phyloP scores from a whole-genome alignment of 306 rosid species.

The Quercus bicolor region DNA sequence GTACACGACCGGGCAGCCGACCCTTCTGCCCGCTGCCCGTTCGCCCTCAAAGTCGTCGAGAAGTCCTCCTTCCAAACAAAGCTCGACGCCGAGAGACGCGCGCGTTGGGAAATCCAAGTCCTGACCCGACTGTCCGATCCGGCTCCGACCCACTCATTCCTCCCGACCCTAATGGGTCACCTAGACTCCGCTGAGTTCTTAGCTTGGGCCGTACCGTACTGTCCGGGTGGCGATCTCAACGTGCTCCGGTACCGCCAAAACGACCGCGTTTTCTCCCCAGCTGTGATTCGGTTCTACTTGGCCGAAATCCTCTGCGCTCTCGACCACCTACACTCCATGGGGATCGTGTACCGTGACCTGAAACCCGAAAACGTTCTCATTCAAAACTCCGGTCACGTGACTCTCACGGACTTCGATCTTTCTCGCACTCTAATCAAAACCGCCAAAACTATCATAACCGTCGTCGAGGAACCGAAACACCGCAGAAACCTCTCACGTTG shows the following conservation, averaged over 20 bases:
- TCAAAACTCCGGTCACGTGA: constrained; percentile 87
- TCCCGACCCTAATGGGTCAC: constrained; percentile 55
- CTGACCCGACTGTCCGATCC: constrained; percentile 51
- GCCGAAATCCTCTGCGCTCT: constrained; percentile 90
- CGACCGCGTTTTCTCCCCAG: constrained; percentile 71
- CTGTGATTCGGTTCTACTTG: constrained; percentile 71
- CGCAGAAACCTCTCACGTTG: constrained; percentile 55
- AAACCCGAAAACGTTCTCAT: constrained; percentile 92
- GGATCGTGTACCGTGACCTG: constrained; percentile 84
- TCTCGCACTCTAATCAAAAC: constrained; percentile 57
- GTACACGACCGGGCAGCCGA: constrained; percentile 41
- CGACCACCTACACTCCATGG: constrained; percentile 62
- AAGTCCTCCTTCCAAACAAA: constrained; percentile 51
- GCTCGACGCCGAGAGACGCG: constrained; percentile 72
- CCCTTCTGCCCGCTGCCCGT: constrained; percentile 26
- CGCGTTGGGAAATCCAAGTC: constrained; percentile 77
- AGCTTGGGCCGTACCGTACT: constrained; percentile 84
- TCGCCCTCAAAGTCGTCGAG: constrained; percentile 81
- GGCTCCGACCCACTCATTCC: constrained; percentile 50
- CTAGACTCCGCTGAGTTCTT: constrained; percentile 48
- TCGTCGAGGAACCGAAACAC: constrained; percentile 17
- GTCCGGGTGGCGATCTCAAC: constrained; percentile 93
- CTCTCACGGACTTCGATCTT: constrained; percentile 94
- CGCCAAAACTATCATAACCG: background rate
- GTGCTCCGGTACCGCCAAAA: constrained; percentile 75